Percentiles rank a stretch among this genome's conserved stretches.
These are phyloP conservation scores for Stipa capillata DNA, from an alignment of 176 grass and related monocot genomes.

Conservation along the genomic window DNA sequence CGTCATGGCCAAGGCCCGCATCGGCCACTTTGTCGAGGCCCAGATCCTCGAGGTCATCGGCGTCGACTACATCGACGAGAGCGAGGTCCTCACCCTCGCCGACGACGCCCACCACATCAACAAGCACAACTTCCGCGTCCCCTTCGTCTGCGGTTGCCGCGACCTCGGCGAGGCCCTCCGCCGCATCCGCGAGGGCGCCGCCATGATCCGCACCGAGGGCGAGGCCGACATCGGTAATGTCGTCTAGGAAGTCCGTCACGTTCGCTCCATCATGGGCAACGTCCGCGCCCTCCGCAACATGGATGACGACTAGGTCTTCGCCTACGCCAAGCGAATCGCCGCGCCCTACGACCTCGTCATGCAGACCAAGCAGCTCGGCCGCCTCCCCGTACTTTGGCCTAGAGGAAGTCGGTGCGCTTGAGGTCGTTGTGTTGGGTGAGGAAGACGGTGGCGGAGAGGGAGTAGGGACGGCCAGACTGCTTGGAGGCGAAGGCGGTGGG, in stretches of 20 bases:
- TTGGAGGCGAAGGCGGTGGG: no score
- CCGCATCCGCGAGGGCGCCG: slow-evolving; percentile 66
- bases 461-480: no score
- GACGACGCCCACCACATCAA: slow-evolving; percentile 78
- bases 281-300: slow-evolving; percentile 43
- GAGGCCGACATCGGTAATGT: slow-evolving; percentile 73
- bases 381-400: slow-evolving; percentile 54
- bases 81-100: slow-evolving; percentile 75
- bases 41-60: slow-evolving; percentile 69
- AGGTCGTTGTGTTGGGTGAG: no score
- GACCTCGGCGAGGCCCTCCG: slow-evolving; percentile 67
- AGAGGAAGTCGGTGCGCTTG: no score
- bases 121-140: slow-evolving; percentile 73
- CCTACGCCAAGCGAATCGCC: slow-evolving; percentile 48
- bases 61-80: slow-evolving; percentile 83
- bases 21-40: slow-evolving; percentile 85
- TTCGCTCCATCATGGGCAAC: slow-evolving; percentile 47
- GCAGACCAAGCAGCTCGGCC: slow-evolving; percentile 64
- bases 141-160: slow-evolving; percentile 80
- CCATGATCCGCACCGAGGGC: slow-evolving; percentile 87
- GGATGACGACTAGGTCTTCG: slow-evolving; percentile 66
- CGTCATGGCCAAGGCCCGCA: slow-evolving; percentile 95
- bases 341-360: slow-evolving; percentile 54
- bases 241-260: slow-evolving; percentile 60
- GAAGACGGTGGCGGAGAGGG: no score